Evolutionary conservation across 2,329 filamentous ascomycete genomes (phyloP).

Genomic region (Xylariaceae sp.): DNA sequence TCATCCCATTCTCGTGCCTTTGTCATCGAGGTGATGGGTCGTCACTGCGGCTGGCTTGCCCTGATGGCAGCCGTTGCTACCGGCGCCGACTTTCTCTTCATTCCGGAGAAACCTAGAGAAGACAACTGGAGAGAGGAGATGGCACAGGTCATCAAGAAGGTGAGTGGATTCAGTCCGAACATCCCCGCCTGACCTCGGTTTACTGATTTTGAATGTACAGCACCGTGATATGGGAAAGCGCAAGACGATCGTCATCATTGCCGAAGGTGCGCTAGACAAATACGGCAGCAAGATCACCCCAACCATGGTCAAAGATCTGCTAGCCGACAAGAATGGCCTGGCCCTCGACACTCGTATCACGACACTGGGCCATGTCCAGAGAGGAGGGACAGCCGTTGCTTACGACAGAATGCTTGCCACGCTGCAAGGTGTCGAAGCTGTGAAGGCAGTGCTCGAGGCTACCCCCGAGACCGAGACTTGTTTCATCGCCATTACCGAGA

Average conservation of each 20-base stretch:
- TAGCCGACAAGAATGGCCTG: constrained; percentile 71
- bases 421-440: constrained; percentile 88
- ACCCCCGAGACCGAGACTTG: constrained; percentile 85
- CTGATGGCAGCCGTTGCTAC: constrained; percentile 94
- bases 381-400: constrained; percentile 84
- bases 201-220: constrained; percentile 36
- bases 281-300: constrained; percentile 79
- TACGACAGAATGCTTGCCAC: constrained; percentile 94
- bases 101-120: constrained; percentile 85
- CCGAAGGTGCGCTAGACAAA: constrained; percentile 85
- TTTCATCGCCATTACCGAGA: constrained; percentile 94
- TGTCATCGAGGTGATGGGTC: constrained; percentile 96
- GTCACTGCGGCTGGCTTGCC: constrained; percentile 96
- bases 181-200: background rate
- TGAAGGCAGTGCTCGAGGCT: constrained; percentile 84
- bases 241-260: constrained; percentile 96
- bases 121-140: constrained; percentile 88
- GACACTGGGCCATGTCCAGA: constrained; percentile 93
- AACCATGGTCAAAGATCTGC: constrained; percentile 75
- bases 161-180: constrained; percentile 31
- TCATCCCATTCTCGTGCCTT: constrained; percentile 93
- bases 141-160: constrained; percentile 69
- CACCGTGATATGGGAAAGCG: constrained; percentile 87
- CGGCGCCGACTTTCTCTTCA: constrained; percentile 94
- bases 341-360: constrained; percentile 89